Percentiles rank a stretch among this genome's conserved stretches.
Conservation (phyloP, 1,284 basidiomycete genomes). For the Tilletia walkeri region DNA sequence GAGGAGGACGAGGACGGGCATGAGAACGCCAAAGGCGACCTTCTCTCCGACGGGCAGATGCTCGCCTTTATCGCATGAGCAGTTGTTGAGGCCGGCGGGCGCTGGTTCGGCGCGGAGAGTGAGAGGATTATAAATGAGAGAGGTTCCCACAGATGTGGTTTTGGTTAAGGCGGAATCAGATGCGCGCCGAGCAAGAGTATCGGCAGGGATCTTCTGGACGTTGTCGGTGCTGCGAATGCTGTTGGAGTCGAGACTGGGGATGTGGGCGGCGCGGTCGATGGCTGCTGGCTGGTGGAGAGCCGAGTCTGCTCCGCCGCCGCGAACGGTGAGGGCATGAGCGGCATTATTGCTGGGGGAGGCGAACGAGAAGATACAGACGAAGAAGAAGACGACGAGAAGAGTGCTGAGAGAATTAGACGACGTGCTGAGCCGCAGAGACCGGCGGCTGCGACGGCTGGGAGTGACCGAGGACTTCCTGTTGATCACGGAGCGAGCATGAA, state of each 20-base stretch:
- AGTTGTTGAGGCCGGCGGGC: neutral
- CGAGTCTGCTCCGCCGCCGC: neutral
- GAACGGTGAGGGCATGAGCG: neutral
- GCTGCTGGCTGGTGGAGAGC: neutral
- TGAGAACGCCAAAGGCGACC: slow-evolving; percentile 56
- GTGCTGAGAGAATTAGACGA: no score
- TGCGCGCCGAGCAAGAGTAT: slow-evolving; percentile 12
- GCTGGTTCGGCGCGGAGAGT: neutral
- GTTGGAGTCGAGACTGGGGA: neutral
- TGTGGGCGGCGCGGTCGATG: neutral
- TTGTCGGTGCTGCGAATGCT: neutral
- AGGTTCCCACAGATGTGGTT: neutral
- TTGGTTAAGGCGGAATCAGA: slow-evolving; percentile 10
- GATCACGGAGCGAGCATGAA: slow-evolving; percentile 4
- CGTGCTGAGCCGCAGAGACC: no score
- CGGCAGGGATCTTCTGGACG: neutral
- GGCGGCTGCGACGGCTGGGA: no score
- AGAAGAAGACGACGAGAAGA: neutral
- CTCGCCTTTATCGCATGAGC: slow-evolving; percentile 10
- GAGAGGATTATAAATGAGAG: neutral
- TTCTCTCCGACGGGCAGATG: slow-evolving; percentile 26
- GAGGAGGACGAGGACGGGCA: slow-evolving; percentile 63
- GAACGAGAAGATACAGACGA: neutral
- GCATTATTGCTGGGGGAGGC: neutral
- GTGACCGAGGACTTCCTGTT: neutral